phyloP scores from a whole-genome alignment of 2,329 filamentous ascomycete genomes.

The Aspergillus hortae region DNA sequence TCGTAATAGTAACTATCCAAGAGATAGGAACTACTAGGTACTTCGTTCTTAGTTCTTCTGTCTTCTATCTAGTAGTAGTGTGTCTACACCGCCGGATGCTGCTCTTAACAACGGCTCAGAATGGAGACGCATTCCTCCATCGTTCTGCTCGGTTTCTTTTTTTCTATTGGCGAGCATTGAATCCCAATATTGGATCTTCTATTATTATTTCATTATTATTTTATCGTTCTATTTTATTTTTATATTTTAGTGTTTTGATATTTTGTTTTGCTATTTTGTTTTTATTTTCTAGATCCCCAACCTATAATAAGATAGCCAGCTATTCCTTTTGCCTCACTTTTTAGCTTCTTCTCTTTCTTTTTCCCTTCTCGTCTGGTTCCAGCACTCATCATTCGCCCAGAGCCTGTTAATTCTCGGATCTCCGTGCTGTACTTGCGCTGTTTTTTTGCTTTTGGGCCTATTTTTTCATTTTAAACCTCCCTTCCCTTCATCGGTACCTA shows the following conservation, averaged over 20 bases:
- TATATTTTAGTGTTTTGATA: not conserved
- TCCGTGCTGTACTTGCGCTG: constrained; percentile 1
- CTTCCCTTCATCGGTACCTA: constrained; percentile 1
- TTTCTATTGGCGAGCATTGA: not conserved
- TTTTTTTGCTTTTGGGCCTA: constrained; percentile 6
- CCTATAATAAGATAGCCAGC: not conserved
- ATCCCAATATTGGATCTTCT: not conserved
- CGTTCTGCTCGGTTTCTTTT: constrained; percentile 2
- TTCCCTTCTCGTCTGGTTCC: constrained; percentile 8
- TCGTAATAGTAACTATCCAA: too few relatives aligned
- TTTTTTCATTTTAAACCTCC: not conserved
- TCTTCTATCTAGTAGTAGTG: too few relatives aligned
- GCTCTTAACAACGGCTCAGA: not conserved
- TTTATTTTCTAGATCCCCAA: not conserved
- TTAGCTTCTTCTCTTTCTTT: constrained; percentile 7
- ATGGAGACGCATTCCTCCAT: not conserved
- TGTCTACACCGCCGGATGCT: not conserved
- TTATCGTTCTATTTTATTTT: not conserved
- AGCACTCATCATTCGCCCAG: too few relatives aligned
- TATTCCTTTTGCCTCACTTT: constrained; percentile 1
- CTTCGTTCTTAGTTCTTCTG: too few relatives aligned
- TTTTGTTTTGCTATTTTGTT: not conserved
- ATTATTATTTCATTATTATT: not conserved
- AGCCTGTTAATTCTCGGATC: constrained; percentile 6
- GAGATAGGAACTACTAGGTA: too few relatives aligned